Evolutionary conservation across 192 early-diverging fungal species (phyloP), one percentile per base, ranked within the genome.

Genomic region (Phlyctochytrium bullatum): DNA sequence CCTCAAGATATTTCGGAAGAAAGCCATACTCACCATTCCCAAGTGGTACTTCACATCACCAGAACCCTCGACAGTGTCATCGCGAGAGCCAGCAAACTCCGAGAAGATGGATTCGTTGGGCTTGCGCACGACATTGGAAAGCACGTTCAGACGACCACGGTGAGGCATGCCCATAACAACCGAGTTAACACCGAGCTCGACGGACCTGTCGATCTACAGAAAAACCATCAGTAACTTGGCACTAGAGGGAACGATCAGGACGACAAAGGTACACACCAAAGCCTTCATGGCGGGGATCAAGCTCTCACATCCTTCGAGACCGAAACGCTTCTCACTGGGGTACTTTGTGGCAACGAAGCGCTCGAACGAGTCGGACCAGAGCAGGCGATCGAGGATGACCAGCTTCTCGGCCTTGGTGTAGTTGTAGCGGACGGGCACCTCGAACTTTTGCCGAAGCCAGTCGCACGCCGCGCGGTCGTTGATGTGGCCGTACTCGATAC

Each of bases 151-250:
- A 70, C 97, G 92, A 58, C 97, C 97, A 79, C 97, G 92, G 83
- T 99, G 97, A 35, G 97, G 93, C 97, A 99, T 99, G 64, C 97
- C 97, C 87, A 99, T 92, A 61, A 95, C 88, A 67, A 97, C 90
- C 57, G 92, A 92, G 78, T 96, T 94, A 50, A 97, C 89, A 52
- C 97, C 97, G 53, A 91, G 86, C 66, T 97, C 94, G 60, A 97
- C 94, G 24, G 93, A 94, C 57, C 89, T 85, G 79, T 99, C 97
- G 66, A 99, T 95, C 90, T 91, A 35, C 25, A 68, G 52, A 74
- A 36, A 56, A 23, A 32, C 0, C 14, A 58, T 53, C 14, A 59
- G 64, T 52, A 17, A 20, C 24, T 27, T 60, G 16, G 4, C 28
- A 28, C 34, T 1, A 24, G 17, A 60, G n/a, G n/a, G n/a, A n/a